phyloP scores from a whole-genome alignment of 169 alveolate genomes.

The Eimeria acervulina region DNA sequence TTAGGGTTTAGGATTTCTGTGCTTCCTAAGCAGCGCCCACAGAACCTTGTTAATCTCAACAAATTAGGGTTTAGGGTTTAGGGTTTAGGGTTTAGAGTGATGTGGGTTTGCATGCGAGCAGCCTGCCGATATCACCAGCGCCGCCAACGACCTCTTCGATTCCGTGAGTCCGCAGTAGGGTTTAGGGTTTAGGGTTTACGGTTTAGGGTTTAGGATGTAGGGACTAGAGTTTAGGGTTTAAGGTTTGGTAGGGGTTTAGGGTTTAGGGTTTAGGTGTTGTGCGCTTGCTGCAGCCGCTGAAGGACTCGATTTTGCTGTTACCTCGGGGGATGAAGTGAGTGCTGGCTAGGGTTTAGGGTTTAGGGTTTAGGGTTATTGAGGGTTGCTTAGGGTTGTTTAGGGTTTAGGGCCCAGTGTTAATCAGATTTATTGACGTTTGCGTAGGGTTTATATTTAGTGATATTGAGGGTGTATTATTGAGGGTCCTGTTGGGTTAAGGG shows the following conservation, averaged over 20 bases:
- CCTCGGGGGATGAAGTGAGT: conserved; percentile 32
- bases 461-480: no score
- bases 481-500: neutral
- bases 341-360: neutral
- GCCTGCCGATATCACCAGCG: conserved; percentile 71
- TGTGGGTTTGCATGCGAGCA: conserved; percentile 32
- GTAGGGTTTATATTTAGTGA: no score
- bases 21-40: no score
- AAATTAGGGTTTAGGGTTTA: no score
- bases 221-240: no score
- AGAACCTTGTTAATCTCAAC: neutral
- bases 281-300: conserved; percentile 55
- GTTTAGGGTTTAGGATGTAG: no score
- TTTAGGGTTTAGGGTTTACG: no score
- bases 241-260: no score
- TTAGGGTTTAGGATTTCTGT: neutral
- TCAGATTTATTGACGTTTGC: no score
- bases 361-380: neutral
- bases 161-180: no score
- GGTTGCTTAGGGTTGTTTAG: neutral
- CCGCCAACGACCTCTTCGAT: conserved; percentile 71
- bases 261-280: no score
- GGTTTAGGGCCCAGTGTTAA: neutral
- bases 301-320: neutral
- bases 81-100: no score